These are phyloP conservation scores for Globisporangium camurandrum DNA, from an alignment of 352 stramenopile genomes.

Conservation along the genomic window DNA sequence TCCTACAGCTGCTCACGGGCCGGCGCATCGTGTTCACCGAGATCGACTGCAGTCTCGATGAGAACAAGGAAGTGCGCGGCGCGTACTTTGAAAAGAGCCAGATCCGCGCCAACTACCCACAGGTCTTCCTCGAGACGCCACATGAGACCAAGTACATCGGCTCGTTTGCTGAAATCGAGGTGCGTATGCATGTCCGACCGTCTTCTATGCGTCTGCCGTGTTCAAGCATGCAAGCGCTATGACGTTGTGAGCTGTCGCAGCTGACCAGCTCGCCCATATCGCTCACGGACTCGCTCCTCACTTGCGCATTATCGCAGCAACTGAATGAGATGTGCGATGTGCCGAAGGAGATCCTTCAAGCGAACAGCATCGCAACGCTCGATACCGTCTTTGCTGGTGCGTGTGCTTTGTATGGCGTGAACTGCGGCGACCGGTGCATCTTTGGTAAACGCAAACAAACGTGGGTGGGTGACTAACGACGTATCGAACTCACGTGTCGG, in stretches of 20 bases:
- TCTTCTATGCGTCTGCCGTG: background rate
- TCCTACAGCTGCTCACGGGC: conserved; percentile 63
- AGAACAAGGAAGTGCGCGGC: conserved; percentile 70
- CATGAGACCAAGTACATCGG: conserved; percentile 55
- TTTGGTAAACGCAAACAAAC: too few relatives aligned
- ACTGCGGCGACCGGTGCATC: too few relatives aligned
- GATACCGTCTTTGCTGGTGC: conserved; percentile 65
- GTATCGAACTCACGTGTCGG: too few relatives aligned
- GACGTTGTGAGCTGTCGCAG: background rate
- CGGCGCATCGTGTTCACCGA: conserved; percentile 67
- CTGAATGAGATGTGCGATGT: conserved; percentile 82
- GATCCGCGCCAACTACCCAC: conserved; percentile 79
- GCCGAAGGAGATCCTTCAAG: conserved; percentile 58
- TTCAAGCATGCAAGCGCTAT: background rate
- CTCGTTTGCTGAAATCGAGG: conserved; percentile 78
- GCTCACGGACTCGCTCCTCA: background rate
- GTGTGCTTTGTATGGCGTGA: background rate
- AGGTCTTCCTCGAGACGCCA: conserved; percentile 64
- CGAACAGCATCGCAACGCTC: conserved; percentile 73
- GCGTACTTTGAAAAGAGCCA: conserved; percentile 70
- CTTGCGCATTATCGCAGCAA: conserved; percentile 38
- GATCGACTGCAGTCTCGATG: conserved; percentile 74
- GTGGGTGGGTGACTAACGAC: too few relatives aligned
- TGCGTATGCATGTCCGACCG: conserved; percentile 9
- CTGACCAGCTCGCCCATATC: background rate